Base-by-base conservation (phyloP, 768 basidiomycete genomes). In the Cystoderma amianthinum region DNA sequence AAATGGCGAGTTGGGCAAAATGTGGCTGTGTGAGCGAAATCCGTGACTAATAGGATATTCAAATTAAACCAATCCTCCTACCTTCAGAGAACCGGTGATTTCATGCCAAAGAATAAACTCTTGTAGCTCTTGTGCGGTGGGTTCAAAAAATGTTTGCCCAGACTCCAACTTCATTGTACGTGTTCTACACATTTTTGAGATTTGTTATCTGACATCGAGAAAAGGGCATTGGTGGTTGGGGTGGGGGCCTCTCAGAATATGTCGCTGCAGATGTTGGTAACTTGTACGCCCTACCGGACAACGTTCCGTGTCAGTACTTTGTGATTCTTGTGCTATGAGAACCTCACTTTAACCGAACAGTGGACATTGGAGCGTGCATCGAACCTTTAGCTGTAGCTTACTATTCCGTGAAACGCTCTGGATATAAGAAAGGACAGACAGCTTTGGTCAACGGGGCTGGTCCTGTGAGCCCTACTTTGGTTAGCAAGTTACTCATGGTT, bases 311-410 rank as follows among this genome's bases (percentile, higher is more conserved):
- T 70, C 46, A 48, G 65, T 51, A 2, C 11, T n/a, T 12, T 24
- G 3, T 13, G 2, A 6, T 36, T 19, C 16, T 24, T 11, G 3
- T 11, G 37, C 6, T 16, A 22, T 10, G 5, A 15, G n/a, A 20
- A 39, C n/a, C n/a, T 41, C 20, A 12, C 23, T 35, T 17, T 34
- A 13, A 5, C 25, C n/a, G 7, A 20, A 1, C 32, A 73, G 73
- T 75, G 33, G 72, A 75, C 15, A 48, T 69, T 7, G 73, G 68
- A 1, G 72, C 72, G 2, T 63, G 65, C 46, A 57, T 69, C 10
- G 73, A 75, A 48, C 72, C 73, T 0, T 58, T 75, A 4, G 60
- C 70, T 1, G 69, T 74, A 2, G 69, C 67, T 0, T 70, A 64
- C 53, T 64, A 72, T 36, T 67, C 68, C 2, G 64, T 70, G 13